Percentiles rank a stretch among this genome's conserved stretches.
Evolutionary conservation across 768 basidiomycete species (phyloP).

Genomic region (Sistotremastrum niveocremeum): DNA sequence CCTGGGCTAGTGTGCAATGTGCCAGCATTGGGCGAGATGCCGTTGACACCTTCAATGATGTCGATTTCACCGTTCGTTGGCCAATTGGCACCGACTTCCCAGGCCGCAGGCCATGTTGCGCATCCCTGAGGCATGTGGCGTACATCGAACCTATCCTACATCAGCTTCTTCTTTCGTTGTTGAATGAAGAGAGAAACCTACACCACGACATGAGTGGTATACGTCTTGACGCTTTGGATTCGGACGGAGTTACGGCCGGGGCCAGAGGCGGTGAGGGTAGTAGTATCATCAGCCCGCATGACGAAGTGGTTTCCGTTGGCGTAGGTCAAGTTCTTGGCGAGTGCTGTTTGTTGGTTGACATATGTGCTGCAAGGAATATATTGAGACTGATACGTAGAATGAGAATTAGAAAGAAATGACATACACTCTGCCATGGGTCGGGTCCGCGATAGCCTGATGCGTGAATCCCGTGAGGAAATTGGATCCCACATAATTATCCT

Average conservation of each 20-base stretch:
- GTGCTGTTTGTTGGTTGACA: conserved; percentile 33
- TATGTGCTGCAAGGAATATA: conserved; percentile 22
- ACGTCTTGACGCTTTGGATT: conserved; percentile 37
- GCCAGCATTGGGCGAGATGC: conserved; percentile 8
- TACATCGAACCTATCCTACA: conserved; percentile 18
- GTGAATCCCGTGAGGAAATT: conserved; percentile 39
- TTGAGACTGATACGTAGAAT: background rate
- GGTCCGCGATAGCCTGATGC: conserved; percentile 38
- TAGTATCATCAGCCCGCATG: conserved; percentile 41
- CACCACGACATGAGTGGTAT: conserved; percentile 40
- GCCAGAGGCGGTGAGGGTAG: conserved; percentile 29
- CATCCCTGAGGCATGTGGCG: conserved; percentile 25
- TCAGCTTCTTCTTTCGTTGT: conserved; percentile 28
- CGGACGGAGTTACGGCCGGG: conserved; percentile 48
- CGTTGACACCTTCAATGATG: conserved; percentile 18
- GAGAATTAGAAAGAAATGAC: conserved; percentile 8
- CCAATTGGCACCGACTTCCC: conserved; percentile 12
- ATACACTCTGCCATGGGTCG: conserved; percentile 57
- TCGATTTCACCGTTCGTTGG: conserved; percentile 9
- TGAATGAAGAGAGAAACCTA: conserved; percentile 17
- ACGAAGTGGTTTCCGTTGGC: conserved; percentile 39
- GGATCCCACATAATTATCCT: conserved; percentile 31
- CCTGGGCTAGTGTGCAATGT: conserved; percentile 14
- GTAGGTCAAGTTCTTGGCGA: conserved; percentile 41
- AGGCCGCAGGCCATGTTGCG: conserved; percentile 25